These are phyloP conservation scores for Gentiana macrophylla DNA, from an alignment of 257 asterid species.

Conservation along the genomic window DNA sequence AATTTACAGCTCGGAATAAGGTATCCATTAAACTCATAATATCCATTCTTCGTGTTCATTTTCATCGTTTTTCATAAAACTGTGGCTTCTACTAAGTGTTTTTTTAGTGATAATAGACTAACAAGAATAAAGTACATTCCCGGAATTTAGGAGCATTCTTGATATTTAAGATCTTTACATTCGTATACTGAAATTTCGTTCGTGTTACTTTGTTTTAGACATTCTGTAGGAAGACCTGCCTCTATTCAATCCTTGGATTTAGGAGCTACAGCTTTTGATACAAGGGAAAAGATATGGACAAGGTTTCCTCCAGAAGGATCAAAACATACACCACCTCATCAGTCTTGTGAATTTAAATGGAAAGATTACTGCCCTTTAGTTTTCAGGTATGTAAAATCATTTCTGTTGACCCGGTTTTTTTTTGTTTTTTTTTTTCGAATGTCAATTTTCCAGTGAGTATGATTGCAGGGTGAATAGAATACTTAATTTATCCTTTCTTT, in stretches of 20 bases:
- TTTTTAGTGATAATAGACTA: too few relatives aligned
- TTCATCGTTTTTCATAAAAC: neutral
- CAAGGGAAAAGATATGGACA: constrained; percentile 74
- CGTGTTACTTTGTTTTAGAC: constrained; percentile 38
- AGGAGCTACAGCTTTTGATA: constrained; percentile 57
- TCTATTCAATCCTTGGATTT: constrained; percentile 58
- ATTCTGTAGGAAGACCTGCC: constrained; percentile 84
- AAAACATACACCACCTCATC: constrained; percentile 89
- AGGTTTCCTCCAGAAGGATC: constrained; percentile 82
- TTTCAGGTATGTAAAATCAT: constrained; percentile 44
- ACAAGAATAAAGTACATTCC: too few relatives aligned
- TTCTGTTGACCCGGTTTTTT: too few relatives aligned
- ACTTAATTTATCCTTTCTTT: too few relatives aligned
- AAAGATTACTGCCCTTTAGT: constrained; percentile 87
- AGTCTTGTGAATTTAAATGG: constrained; percentile 82
- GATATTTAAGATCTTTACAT: neutral
- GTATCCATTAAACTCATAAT: constrained; percentile 19
- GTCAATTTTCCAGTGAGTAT: neutral
- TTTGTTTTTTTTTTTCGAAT: too few relatives aligned
- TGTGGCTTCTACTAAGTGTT: too few relatives aligned
- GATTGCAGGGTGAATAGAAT: too few relatives aligned
- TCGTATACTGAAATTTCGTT: constrained; percentile 16
- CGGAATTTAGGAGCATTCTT: too few relatives aligned
- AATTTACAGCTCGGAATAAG: constrained; percentile 96
- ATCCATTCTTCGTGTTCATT: neutral